Evolutionary conservation across 2,329 filamentous ascomycete genomes (phyloP), one percentile per base, ranked within the genome.

Genomic region (Epichloe coenophiala): DNA sequence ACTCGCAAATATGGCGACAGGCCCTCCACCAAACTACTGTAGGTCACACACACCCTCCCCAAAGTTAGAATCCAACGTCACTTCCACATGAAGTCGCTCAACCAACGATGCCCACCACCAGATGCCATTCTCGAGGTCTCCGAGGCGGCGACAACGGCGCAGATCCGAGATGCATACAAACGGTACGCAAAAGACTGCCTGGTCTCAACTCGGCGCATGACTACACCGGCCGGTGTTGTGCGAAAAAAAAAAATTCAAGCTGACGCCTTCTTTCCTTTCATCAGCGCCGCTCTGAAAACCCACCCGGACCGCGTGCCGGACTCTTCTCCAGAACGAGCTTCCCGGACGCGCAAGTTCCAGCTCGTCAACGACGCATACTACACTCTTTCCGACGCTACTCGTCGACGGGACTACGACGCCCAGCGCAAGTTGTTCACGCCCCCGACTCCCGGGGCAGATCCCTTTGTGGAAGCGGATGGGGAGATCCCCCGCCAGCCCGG

Each of bases 141-240:
- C 48, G 77, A 87, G 37, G 84, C 77, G 58, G 89, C 91, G 36
- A 85, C 81, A 0, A 80, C 83, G 53, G 81, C 89, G 61, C 86
- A 97, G 65, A 84, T 98, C 63, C 86, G 91, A 59, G 86, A 88
- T 74, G 93, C 90, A 47, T 98, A 97, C 75, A 98, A 98, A 67
- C 84, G 85, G 84, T 87, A 62, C 48, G 64, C 23, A 42, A 12
- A 12, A 41, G 5, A 41, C 17, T 17, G 3, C 39, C 39, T 31
- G 27, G 27, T 3, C 27, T 31, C 9, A 31, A 11, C 27, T 31
- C 27, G 0, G 27, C 27, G 27, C 27, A 31, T 31, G 27, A 31
- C 27, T 31, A 11, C 8, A 9, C 27, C 27, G 27, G 27, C 27
- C 27, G 27, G 9, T 11, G 27, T 31, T 3, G 23, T 4, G 27